Conservation (phyloP, 1,139 yeast species). For the Saccharomyces hybrid region DNA sequence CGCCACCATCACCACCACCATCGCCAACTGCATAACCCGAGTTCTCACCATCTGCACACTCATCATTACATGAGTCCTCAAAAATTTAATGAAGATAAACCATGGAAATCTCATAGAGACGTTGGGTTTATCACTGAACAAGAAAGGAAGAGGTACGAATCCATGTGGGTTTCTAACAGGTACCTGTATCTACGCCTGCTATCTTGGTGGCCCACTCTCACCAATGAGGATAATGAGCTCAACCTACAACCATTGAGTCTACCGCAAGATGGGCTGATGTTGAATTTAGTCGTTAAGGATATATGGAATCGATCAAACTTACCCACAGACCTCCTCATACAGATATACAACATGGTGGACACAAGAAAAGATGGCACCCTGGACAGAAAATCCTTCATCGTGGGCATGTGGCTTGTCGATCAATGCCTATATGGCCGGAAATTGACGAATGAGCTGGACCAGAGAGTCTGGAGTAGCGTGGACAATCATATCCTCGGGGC, state of each 20-base stretch:
- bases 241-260: conserved; percentile 4
- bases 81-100: conserved; percentile 78
- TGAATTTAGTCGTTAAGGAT: conserved; percentile 55
- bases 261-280: conserved; percentile 38
- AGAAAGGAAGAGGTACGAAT: conserved; percentile 84
- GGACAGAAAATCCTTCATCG: conserved; percentile 73
- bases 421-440: conserved; percentile 93
- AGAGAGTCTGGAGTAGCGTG: conserved; percentile 59
- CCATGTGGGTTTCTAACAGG: conserved; percentile 84
- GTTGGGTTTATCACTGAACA: conserved; percentile 52
- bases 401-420: conserved; percentile 94
- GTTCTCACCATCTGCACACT: neutral
- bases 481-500: conserved; percentile 35
- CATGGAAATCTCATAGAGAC: conserved; percentile 85
- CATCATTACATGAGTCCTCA: conserved; percentile 15
- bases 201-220: conserved; percentile 28
- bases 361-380: conserved; percentile 67
- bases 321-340: conserved; percentile 52
- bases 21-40: conserved; percentile 7
- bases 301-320: conserved; percentile 76
- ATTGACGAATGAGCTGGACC: conserved; percentile 58
- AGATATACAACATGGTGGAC: conserved; percentile 79
- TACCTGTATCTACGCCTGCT: conserved; percentile 50
- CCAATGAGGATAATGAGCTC: conserved; percentile 18
- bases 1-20: conserved; percentile 9